Conservation (phyloP, 1,139 yeast species). For the Insectozyma bohioensis region DNA sequence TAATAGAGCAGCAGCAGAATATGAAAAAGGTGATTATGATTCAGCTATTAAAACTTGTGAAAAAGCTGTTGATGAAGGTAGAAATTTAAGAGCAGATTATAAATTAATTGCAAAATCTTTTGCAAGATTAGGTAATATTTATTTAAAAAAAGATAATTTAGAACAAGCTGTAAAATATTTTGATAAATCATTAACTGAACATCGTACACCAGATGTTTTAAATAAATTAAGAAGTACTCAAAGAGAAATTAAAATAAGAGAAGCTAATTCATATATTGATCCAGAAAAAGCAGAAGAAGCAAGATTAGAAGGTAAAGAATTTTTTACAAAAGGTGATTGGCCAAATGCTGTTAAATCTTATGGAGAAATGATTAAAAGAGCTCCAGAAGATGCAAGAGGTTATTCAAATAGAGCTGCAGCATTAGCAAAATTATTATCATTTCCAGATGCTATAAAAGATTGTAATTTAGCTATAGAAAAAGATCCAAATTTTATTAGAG, state of each 20-base stretch:
- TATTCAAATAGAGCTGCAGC: slow-evolving; percentile 99
- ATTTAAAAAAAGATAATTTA: slow-evolving; percentile 73
- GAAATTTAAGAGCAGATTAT: slow-evolving; percentile 89
- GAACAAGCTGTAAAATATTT: slow-evolving; percentile 73
- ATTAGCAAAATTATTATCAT: slow-evolving; percentile 87
- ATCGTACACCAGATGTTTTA: slow-evolving; percentile 92
- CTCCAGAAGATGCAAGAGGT: slow-evolving; percentile 95
- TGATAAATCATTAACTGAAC: slow-evolving; percentile 94
- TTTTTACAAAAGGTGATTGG: slow-evolving; percentile 91
- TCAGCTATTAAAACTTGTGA: slow-evolving; percentile 79
- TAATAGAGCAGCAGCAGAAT: slow-evolving; percentile 97
- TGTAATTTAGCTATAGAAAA: slow-evolving; percentile 85
- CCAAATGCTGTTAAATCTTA: slow-evolving; percentile 95
- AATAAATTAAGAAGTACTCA: slow-evolving; percentile 86
- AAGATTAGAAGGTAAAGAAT: slow-evolving; percentile 86
- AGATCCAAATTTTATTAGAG: slow-evolving; percentile 89
- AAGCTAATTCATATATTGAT: slow-evolving; percentile 75
- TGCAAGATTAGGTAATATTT: slow-evolving; percentile 85
- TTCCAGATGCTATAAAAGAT: slow-evolving; percentile 95
- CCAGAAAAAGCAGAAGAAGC: slow-evolving; percentile 96
- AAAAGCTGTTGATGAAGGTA: slow-evolving; percentile 83
- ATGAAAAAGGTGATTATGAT: slow-evolving; percentile 90
- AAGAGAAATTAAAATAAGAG: slow-evolving; percentile 76
- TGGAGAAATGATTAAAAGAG: slow-evolving; percentile 93
- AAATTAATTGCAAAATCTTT: slow-evolving; percentile 89